These are phyloP conservation scores for Oryza punctata DNA, from an alignment of 176 grass and related monocot genomes.

Conservation along the genomic window DNA sequence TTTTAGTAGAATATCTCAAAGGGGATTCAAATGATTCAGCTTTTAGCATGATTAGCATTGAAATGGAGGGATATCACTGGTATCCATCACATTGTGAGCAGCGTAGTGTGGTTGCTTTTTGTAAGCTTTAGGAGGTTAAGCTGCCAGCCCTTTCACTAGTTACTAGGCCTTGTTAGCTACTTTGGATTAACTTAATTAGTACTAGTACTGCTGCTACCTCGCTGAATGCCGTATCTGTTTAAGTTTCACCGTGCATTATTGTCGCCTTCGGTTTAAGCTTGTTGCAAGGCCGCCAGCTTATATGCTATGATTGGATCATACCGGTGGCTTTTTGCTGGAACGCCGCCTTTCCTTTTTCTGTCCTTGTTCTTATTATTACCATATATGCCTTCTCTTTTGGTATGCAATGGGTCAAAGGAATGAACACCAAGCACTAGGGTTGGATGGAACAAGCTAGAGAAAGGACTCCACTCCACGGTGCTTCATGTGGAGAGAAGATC, in stretches of 20 bases:
- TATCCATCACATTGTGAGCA: background rate
- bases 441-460: background rate
- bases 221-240: background rate
- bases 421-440: constrained; percentile 3
- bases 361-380: constrained; percentile 9
- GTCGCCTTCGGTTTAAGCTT: too few relatives aligned
- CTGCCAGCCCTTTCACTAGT: constrained; percentile 10
- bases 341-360: constrained; percentile 6
- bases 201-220: too few relatives aligned
- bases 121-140: constrained; percentile 31
- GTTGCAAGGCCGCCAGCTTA: background rate
- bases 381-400: background rate
- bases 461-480: background rate
- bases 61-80: constrained; percentile 37
- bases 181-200: constrained; percentile 32
- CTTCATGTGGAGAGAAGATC: background rate
- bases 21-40: constrained; percentile 56
- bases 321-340: constrained; percentile 9
- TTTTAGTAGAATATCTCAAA: constrained; percentile 39
- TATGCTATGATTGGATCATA: constrained; percentile 21
- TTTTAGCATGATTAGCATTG: background rate
- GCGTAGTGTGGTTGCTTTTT: constrained; percentile 38
- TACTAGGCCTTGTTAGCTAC: constrained; percentile 37
- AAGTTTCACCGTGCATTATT: background rate
- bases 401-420: constrained; percentile 13